phyloP scores from a whole-genome alignment of 495 filamentous ascomycete species.

The Astrothelium subdiscretum region DNA sequence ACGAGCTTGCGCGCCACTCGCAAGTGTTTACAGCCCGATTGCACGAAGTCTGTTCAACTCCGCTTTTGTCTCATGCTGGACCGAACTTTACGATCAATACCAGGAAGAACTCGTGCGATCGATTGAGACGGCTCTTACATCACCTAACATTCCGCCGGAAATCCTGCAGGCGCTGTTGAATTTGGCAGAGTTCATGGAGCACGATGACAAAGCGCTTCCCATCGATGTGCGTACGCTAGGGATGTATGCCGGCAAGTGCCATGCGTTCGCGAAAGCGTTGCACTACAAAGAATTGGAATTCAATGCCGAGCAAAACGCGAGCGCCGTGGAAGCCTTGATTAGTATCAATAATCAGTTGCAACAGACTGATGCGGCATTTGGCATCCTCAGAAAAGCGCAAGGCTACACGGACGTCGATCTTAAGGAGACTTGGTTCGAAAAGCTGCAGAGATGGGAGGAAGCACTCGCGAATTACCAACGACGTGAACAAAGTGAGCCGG shows the following conservation, averaged over 20 bases:
- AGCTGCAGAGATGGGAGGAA: constrained; percentile 95
- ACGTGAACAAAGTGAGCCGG: constrained; percentile 55
- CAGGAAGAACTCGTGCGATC: constrained; percentile 90
- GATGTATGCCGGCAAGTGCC: constrained; percentile 85
- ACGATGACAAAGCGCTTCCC: constrained; percentile 94
- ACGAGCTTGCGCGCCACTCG: constrained; percentile 82
- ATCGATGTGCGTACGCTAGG: constrained; percentile 92
- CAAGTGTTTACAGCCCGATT: constrained; percentile 78
- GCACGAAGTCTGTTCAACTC: constrained; percentile 95
- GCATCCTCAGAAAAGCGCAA: constrained; percentile 89
- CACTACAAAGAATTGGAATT: constrained; percentile 99
- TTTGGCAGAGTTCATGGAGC: constrained; percentile 98
- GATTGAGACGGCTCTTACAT: constrained; percentile 88
- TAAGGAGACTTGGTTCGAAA: constrained; percentile 97
- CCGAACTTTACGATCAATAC: constrained; percentile 89
- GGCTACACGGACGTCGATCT: constrained; percentile 89
- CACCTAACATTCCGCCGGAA: constrained; percentile 86
- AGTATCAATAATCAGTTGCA: constrained; percentile 98
- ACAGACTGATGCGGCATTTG: constrained; percentile 93
- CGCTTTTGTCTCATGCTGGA: constrained; percentile 98
- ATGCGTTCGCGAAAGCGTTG: constrained; percentile 93
- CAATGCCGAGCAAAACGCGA: constrained; percentile 90
- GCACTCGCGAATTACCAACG: constrained; percentile 84
- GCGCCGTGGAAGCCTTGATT: constrained; percentile 90
- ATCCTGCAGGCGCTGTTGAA: constrained; percentile 90